These are phyloP conservation scores for Phytophthora europaea DNA, from an alignment of 352 stramenopile species.

Conservation along the genomic window DNA sequence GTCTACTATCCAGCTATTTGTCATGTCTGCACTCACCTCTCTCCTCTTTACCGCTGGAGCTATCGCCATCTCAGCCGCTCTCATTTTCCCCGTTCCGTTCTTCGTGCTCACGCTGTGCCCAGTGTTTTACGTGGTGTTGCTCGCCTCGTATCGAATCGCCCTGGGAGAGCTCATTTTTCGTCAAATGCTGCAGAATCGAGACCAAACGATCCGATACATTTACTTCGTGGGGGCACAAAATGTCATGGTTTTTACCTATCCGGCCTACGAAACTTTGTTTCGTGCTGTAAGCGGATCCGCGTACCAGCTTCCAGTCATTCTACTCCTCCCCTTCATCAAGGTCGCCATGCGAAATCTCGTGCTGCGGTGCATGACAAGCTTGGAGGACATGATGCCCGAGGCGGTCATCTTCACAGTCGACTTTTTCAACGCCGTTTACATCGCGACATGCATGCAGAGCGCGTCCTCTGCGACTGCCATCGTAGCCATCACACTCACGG, in stretches of 20 bases:
- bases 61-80: slow-evolving; percentile 6
- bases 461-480: slow-evolving; percentile 14
- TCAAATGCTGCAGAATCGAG: slow-evolving; percentile 15
- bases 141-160: slow-evolving; percentile 25
- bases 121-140: slow-evolving; percentile 23
- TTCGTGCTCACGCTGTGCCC: slow-evolving; percentile 21
- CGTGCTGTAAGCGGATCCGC: slow-evolving; percentile 6
- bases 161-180: slow-evolving; percentile 9
- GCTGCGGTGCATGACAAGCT: slow-evolving; percentile 2
- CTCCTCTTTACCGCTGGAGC: slow-evolving; percentile 18
- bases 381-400: slow-evolving; percentile 33
- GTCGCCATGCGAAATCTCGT: slow-evolving; percentile 35
- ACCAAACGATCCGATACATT: slow-evolving; percentile 17
- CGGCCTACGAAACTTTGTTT: slow-evolving; percentile 31
- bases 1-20: neutral
- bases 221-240: slow-evolving; percentile 19
- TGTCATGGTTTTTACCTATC: slow-evolving; percentile 23
- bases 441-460: slow-evolving; percentile 37
- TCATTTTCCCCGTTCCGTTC: slow-evolving; percentile 34
- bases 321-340: slow-evolving; percentile 41
- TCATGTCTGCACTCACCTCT: slow-evolving; percentile 1
- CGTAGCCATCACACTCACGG: slow-evolving; percentile 20
- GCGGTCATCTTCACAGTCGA: slow-evolving; percentile 37
- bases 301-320: slow-evolving; percentile 22
- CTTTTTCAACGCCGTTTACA: slow-evolving; percentile 39